Evolutionary conservation across 2,329 filamentous ascomycete genomes (phyloP).

Genomic region (Thielaviopsis euricoi): DNA sequence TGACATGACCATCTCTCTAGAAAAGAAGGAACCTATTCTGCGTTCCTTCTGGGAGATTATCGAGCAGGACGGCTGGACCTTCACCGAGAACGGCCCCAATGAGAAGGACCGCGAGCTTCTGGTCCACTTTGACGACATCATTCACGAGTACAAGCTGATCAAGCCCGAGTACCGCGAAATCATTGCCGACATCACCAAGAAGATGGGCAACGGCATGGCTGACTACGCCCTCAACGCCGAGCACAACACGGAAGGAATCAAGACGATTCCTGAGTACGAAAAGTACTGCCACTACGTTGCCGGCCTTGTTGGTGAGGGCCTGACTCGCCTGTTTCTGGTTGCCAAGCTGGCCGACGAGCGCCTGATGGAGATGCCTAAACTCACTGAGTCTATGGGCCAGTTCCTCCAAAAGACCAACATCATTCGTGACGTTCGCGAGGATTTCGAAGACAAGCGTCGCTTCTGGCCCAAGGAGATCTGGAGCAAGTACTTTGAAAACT

Average conservation of each 20-base stretch:
- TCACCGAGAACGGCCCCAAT: constrained; percentile 65
- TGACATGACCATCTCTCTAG: constrained; percentile 79
- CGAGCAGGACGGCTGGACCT: constrained; percentile 79
- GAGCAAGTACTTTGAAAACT: constrained; percentile 84
- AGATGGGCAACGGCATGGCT: constrained; percentile 98
- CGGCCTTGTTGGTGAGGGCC: constrained; percentile 89
- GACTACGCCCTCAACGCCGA: constrained; percentile 81
- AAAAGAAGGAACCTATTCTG: constrained; percentile 71
- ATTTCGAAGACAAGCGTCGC: constrained; percentile 68
- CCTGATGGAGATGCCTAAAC: constrained; percentile 57
- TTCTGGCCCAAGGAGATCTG: constrained; percentile 97
- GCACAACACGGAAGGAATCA: constrained; percentile 61
- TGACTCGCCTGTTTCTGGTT: constrained; percentile 80
- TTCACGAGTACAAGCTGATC: constrained; percentile 73
- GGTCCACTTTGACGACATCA: constrained; percentile 78
- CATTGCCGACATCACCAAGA: constrained; percentile 79
- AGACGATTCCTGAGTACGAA: constrained; percentile 80
- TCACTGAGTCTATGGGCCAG: constrained; percentile 92
- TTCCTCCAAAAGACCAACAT: constrained; percentile 99
- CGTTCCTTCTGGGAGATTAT: constrained; percentile 67
- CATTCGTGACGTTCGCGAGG: constrained; percentile 86
- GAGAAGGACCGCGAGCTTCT: constrained; percentile 91
- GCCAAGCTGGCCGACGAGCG: constrained; percentile 74
- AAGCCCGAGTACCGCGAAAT: constrained; percentile 72
- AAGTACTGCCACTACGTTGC: constrained; percentile 96